Percentiles rank a stretch among this genome's conserved stretches.
Conservation (phyloP, 1,284 basidiomycete genomes). For the Porodaedalea pini region DNA sequence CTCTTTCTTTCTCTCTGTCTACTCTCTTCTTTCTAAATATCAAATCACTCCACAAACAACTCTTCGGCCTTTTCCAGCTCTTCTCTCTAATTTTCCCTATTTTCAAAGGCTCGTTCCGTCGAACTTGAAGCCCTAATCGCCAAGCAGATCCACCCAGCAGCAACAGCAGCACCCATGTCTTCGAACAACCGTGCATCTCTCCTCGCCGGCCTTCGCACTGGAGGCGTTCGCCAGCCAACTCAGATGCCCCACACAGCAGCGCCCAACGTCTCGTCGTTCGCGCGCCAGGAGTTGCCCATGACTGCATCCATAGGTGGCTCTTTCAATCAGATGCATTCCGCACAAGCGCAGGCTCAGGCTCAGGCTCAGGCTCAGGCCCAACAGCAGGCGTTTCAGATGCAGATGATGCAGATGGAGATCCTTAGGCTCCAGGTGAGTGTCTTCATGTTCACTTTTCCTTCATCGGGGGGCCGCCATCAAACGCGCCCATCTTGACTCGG, state of each 20-base stretch:
- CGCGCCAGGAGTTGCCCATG: conserved; percentile 52
- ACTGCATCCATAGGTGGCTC: conserved; percentile 67
- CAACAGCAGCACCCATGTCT: conserved; percentile 42
- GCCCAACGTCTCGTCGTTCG: conserved; percentile 56
- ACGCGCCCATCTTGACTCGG: neutral
- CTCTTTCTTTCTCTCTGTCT: conserved; percentile 21
- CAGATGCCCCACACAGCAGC: conserved; percentile 65
- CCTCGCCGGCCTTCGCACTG: conserved; percentile 79
- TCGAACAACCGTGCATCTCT: conserved; percentile 73
- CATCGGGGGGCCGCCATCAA: neutral
- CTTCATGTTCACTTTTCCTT: conserved; percentile 18
- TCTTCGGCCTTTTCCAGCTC: conserved; percentile 26
- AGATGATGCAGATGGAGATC: conserved; percentile 79
- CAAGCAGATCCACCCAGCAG: conserved; percentile 30
- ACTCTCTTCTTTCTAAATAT: conserved; percentile 19
- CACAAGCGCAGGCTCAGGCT: conserved; percentile 39
- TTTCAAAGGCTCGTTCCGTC: conserved; percentile 7
- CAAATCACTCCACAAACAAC: neutral
- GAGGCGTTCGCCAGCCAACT: conserved; percentile 70
- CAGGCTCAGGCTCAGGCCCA: conserved; percentile 38
- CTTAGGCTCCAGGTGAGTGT: conserved; percentile 66
- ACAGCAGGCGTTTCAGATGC: conserved; percentile 63
- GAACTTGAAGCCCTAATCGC: conserved; percentile 19
- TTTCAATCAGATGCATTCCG: conserved; percentile 53
- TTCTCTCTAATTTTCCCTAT: conserved; percentile 22